These are phyloP conservation scores for Geranomyces variabilis DNA, from an alignment of 192 early-diverging fungal genomes.

Conservation along the genomic window DNA sequence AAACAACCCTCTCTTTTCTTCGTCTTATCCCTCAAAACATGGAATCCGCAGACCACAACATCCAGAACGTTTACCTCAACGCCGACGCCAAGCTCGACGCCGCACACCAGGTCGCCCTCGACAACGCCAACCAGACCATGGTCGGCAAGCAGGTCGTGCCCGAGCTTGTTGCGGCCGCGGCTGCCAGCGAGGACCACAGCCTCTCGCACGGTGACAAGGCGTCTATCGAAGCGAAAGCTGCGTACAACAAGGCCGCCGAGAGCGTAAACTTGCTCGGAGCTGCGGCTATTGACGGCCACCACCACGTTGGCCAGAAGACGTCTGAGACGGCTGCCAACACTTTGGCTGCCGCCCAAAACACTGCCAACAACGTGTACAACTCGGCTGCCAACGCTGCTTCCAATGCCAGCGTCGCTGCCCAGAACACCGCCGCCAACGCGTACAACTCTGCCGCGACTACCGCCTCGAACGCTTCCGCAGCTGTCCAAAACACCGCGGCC, in stretches of 20 bases:
- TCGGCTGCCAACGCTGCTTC: not conserved
- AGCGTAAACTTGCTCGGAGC: not conserved
- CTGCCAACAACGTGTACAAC: not conserved
- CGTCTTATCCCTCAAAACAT: not conserved
- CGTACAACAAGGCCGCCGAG: not conserved
- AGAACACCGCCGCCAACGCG: not conserved
- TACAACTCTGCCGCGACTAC: not conserved
- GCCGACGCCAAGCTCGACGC: slow-evolving; percentile 10
- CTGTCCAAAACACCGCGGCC: not conserved
- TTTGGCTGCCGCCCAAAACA: not conserved
- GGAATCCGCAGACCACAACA: slow-evolving; percentile 5
- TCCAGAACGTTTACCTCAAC: slow-evolving; percentile 1
- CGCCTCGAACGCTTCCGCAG: slow-evolving; percentile 1
- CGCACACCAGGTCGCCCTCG: not conserved
- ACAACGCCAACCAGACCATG: not conserved
- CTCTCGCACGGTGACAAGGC: slow-evolving; percentile 5
- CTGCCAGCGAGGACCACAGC: not conserved
- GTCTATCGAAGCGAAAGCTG: not conserved
- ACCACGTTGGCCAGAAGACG: not conserved
- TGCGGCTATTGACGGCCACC: not conserved
- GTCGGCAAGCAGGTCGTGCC: not conserved
- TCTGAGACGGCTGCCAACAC: not conserved
- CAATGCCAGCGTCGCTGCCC: not conserved
- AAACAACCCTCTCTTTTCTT: not conserved
- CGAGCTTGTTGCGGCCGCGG: not conserved